Conservation (phyloP, 2,329 filamentous ascomycete genomes). For the Aspergillus aculeatinus region DNA sequence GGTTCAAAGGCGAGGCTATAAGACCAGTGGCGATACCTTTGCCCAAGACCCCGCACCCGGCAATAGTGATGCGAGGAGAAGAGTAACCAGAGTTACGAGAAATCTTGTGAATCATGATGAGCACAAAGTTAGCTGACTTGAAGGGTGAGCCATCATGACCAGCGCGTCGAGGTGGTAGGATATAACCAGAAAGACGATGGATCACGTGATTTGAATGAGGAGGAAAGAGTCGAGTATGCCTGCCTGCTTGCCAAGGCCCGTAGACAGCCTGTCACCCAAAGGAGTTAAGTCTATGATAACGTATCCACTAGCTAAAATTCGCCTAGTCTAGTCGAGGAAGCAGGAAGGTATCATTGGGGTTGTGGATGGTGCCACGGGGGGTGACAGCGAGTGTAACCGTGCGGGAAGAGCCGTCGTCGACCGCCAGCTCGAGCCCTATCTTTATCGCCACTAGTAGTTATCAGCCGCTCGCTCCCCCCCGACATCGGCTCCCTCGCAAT, state of each 20-base stretch:
- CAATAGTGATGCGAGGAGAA: background rate
- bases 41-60: background rate
- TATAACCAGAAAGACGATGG: too few species aligned
- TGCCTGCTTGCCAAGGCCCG: too few species aligned
- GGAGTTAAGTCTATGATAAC: too few species aligned
- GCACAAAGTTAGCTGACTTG: too few species aligned
- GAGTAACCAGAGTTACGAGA: background rate
- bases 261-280: too few species aligned
- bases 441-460: background rate
- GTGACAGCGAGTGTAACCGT: background rate
- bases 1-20: background rate
- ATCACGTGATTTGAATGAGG: too few species aligned
- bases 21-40: background rate
- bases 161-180: too few species aligned
- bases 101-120: background rate
- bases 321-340: too few species aligned
- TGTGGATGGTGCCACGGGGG: background rate
- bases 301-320: too few species aligned
- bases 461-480: background rate
- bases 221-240: too few species aligned
- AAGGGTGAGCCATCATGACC: too few species aligned
- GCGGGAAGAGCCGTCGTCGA: background rate
- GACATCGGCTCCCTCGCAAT: background rate
- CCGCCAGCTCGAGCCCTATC: background rate
- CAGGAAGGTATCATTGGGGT: too few species aligned